Conservation (phyloP, 306 rosid species). For the Benincasa hispida region DNA sequence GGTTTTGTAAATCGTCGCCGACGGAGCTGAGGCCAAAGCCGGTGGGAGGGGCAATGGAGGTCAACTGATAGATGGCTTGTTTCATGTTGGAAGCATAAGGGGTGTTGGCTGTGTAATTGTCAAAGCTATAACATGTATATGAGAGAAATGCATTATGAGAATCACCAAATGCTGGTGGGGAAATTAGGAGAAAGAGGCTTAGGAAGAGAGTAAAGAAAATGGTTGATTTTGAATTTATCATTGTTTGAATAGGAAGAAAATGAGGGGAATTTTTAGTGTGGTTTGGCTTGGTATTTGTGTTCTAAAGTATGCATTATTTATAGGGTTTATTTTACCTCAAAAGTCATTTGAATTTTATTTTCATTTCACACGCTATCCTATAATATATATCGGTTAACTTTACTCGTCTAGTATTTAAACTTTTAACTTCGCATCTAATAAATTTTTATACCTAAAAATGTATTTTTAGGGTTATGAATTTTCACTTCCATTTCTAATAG, state of each 20-base stretch:
- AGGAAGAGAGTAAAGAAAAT: neutral
- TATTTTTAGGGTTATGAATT: too few relatives aligned
- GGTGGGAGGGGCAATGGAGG: neutral
- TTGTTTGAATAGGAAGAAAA: neutral
- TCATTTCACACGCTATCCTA: too few relatives aligned
- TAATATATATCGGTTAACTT: too few relatives aligned
- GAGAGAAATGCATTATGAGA: conserved; percentile 21
- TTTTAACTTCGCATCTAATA: too few relatives aligned
- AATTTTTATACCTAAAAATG: too few relatives aligned
- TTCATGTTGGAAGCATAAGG: conserved; percentile 18
- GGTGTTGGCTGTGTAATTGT: conserved; percentile 27
- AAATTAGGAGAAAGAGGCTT: neutral
- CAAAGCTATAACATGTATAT: conserved; percentile 27
- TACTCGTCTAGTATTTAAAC: too few relatives aligned
- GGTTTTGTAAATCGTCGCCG: neutral
- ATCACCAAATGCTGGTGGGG: neutral
- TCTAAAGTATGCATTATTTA: neutral
- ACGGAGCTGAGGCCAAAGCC: neutral
- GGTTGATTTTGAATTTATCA: neutral
- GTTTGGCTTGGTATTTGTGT: neutral
- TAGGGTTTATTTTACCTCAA: neutral
- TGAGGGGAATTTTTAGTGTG: neutral
- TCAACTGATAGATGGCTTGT: conserved; percentile 1
- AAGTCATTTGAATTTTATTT: neutral
- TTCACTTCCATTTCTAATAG: too few relatives aligned